phyloP scores from a whole-genome alignment of 441 rosid species.

The Arabidopsis lyrata region DNA sequence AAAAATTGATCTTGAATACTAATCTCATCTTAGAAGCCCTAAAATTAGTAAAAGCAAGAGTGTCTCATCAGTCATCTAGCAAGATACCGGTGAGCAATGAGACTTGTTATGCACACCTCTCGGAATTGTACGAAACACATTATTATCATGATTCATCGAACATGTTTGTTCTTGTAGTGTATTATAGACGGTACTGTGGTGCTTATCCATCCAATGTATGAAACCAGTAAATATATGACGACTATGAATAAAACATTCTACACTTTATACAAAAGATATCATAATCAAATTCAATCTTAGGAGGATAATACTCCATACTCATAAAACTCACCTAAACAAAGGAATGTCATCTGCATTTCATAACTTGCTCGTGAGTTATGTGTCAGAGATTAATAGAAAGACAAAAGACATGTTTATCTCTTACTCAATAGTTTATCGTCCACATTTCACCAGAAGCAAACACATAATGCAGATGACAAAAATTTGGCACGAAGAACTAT shows the following conservation, averaged over 20 bases:
- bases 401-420: background rate
- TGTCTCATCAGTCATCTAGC: no score
- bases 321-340: background rate
- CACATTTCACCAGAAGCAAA: background rate
- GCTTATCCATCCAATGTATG: no score
- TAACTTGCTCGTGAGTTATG: background rate
- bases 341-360: no score
- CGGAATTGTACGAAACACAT: background rate
- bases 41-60: no score
- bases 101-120: background rate
- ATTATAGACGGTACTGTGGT: background rate
- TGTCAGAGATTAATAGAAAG: background rate
- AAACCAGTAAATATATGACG: background rate
- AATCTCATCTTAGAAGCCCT: no score
- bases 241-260: background rate
- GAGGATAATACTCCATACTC: background rate
- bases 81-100: background rate
- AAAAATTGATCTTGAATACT: no score
- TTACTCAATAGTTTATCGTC: no score
- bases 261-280: no score
- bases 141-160: background rate
- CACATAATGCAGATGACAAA: background rate
- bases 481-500: background rate
- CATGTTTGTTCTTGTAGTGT: background rate
- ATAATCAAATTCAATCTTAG: background rate